A percentile compares a stretch with the other conserved stretches of the same genome.
Conservation (phyloP, 1,284 basidiomycete genomes). For the Ustilago cynodontis region DNA sequence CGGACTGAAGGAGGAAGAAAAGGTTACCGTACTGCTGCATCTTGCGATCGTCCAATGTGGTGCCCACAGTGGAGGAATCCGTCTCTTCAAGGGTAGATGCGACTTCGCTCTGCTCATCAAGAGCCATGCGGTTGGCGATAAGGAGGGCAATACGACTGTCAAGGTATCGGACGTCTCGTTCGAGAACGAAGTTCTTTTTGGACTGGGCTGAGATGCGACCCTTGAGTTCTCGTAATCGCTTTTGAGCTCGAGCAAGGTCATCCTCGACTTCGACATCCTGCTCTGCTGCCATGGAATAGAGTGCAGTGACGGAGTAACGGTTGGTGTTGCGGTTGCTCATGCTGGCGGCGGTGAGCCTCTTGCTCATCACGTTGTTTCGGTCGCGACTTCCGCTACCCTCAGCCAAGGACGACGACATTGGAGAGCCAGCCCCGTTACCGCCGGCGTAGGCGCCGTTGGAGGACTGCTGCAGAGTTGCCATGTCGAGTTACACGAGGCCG, state of each 20-base stretch:
- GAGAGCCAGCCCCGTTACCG: conserved; percentile 6
- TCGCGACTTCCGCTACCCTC: conserved; percentile 50
- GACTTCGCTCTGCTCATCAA: conserved; percentile 82
- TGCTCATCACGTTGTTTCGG: conserved; percentile 43
- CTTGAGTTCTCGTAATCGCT: conserved; percentile 93
- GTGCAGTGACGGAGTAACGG: conserved; percentile 92
- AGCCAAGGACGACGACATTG: conserved; percentile 21
- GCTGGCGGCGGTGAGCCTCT: conserved; percentile 54
- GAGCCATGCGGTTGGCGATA: conserved; percentile 97
- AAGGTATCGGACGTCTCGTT: conserved; percentile 96
- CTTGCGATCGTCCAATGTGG: conserved; percentile 85
- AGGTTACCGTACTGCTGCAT: conserved; percentile 96
- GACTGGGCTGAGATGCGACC: conserved; percentile 97
- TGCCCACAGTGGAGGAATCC: conserved; percentile 74
- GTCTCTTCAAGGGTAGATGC: conserved; percentile 82
- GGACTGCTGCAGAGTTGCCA: conserved; percentile 46
- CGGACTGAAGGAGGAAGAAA: conserved; percentile 97
- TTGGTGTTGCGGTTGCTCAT: conserved; percentile 81
- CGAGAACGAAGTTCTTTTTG: conserved; percentile 99
- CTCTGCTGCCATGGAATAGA: conserved; percentile 97
- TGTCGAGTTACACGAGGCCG: conserved; percentile 6
- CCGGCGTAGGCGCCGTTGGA: conserved; percentile 17
- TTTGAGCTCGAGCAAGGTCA: conserved; percentile 94
- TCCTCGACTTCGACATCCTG: conserved; percentile 99
- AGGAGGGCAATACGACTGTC: conserved; percentile 96